Evolutionary conservation across 2,329 filamentous ascomycete species (phyloP).

Genomic region (Fragosphaeria purpurea): DNA sequence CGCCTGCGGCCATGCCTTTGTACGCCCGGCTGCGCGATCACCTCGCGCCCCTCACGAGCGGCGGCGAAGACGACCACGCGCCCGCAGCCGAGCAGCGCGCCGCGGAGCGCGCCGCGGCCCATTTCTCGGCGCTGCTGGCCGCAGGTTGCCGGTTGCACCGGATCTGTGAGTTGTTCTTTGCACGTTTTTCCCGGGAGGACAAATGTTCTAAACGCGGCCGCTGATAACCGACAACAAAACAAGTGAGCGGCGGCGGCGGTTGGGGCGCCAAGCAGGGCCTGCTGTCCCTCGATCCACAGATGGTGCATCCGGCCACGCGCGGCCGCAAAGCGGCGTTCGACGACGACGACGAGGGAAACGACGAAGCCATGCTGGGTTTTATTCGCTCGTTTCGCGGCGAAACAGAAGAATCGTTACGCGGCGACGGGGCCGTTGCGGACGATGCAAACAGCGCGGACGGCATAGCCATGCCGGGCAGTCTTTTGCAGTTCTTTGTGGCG

Average conservation of each 20-base stretch:
- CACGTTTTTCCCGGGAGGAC: not conserved
- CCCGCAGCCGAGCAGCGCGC: slow-evolving; percentile 17
- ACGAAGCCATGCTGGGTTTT: slow-evolving; percentile 44
- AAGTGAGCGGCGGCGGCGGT: slow-evolving; percentile 70
- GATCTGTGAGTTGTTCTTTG: slow-evolving; percentile 28
- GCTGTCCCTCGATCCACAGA: slow-evolving; percentile 66
- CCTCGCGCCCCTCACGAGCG: too few relatives aligned
- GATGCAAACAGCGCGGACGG: slow-evolving; percentile 24
- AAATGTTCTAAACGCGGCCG: too few relatives aligned
- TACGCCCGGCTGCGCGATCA: too few relatives aligned
- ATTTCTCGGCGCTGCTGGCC: slow-evolving; percentile 26
- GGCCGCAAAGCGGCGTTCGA: not conserved
- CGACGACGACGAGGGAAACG: slow-evolving; percentile 32
- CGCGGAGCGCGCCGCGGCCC: slow-evolving; percentile 17
- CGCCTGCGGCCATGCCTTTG: slow-evolving; percentile 19
- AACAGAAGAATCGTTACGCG: too few relatives aligned
- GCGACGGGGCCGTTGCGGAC: not conserved
- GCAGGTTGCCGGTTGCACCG: slow-evolving; percentile 36
- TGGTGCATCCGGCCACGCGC: slow-evolving; percentile 29
- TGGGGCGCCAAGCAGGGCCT: slow-evolving; percentile 76
- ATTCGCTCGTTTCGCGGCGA: slow-evolving; percentile 36
- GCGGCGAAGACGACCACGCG: slow-evolving; percentile 8
- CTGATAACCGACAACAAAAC: too few relatives aligned
- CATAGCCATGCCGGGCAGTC: slow-evolving; percentile 53
- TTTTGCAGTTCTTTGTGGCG: slow-evolving; percentile 54